Evolutionary conservation across 1,284 basidiomycete species (phyloP).

Genomic region (Agaricales sp.): DNA sequence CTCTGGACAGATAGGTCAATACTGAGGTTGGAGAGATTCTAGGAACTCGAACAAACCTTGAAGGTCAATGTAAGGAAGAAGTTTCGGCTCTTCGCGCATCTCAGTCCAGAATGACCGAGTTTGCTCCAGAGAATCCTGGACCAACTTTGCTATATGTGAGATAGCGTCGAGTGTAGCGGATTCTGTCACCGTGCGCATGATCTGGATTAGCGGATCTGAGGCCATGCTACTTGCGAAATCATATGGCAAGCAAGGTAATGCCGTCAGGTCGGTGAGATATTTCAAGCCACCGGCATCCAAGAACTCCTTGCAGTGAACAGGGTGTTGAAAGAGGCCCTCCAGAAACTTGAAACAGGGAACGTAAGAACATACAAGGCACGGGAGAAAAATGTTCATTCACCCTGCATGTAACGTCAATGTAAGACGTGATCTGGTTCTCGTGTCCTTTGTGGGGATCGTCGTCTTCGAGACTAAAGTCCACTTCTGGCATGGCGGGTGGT

Average conservation of each 20-base stretch:
- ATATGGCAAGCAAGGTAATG: conserved; percentile 82
- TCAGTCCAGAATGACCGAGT: conserved; percentile 67
- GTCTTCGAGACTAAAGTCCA: conserved; percentile 15
- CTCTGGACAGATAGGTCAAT: conserved; percentile 18
- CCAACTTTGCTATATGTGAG: conserved; percentile 59
- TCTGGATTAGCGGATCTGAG: conserved; percentile 78
- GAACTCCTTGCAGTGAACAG: conserved; percentile 86
- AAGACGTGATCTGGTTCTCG: conserved; percentile 67
- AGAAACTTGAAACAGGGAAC: conserved; percentile 51
- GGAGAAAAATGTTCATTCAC: conserved; percentile 28
- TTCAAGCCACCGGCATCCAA: conserved; percentile 71
- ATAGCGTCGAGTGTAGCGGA: conserved; percentile 74
- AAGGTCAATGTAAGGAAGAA: conserved; percentile 51
- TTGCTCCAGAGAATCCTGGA: conserved; percentile 61
- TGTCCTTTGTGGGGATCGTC: conserved; percentile 35
- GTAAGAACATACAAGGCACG: conserved; percentile 7
- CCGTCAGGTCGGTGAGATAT: conserved; percentile 68
- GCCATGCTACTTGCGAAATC: conserved; percentile 79
- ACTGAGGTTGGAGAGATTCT: conserved; percentile 6
- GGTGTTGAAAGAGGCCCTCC: conserved; percentile 90
- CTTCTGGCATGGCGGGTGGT: conserved; percentile 11
- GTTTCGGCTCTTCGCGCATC: conserved; percentile 41
- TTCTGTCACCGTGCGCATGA: conserved; percentile 85
- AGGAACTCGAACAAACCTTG: conserved; percentile 24
- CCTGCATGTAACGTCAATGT: conserved; percentile 66